These are phyloP conservation scores for Syzygium jambos DNA, from an alignment of 345 rosid genomes.

Conservation along the genomic window DNA sequence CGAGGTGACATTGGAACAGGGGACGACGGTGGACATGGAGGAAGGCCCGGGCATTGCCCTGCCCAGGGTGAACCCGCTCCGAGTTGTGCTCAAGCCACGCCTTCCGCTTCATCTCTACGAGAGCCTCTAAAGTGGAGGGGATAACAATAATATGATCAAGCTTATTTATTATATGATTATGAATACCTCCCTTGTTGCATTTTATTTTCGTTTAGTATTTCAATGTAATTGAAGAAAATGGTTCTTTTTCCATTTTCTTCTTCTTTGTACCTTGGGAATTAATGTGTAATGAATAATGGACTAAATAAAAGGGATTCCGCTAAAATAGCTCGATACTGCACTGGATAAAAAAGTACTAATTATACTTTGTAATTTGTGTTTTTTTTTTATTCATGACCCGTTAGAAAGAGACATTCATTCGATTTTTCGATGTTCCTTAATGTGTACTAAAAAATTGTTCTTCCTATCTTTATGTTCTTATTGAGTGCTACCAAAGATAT, in stretches of 20 bases:
- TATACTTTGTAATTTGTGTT: background rate
- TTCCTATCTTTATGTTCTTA: background rate
- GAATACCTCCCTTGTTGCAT: background rate
- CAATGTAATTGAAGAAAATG: background rate
- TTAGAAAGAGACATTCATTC: background rate
- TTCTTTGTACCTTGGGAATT: background rate
- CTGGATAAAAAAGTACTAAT: background rate
- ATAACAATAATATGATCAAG: background rate
- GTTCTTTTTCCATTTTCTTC: background rate
- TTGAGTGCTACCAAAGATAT: background rate
- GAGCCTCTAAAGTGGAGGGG: background rate
- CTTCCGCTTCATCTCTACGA: constrained; percentile 1
- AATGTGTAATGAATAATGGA: background rate
- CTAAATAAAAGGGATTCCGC: background rate
- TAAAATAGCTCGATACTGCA: background rate
- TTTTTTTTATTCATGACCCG: background rate
- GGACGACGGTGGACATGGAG: constrained; percentile 25
- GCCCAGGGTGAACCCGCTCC: constrained; percentile 30
- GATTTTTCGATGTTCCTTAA: background rate
- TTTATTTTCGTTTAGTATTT: background rate
- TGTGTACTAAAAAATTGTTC: background rate
- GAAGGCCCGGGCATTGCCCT: constrained; percentile 40
- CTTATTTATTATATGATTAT: background rate
- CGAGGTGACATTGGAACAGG: constrained; percentile 1
- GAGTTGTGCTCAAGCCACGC: constrained; percentile 32